A percentile compares a stretch with the other conserved stretches of the same genome.
These are phyloP conservation scores for Cryphonectria carpinicola DNA, from an alignment of 2,329 filamentous ascomycete species.

Conservation along the genomic window DNA sequence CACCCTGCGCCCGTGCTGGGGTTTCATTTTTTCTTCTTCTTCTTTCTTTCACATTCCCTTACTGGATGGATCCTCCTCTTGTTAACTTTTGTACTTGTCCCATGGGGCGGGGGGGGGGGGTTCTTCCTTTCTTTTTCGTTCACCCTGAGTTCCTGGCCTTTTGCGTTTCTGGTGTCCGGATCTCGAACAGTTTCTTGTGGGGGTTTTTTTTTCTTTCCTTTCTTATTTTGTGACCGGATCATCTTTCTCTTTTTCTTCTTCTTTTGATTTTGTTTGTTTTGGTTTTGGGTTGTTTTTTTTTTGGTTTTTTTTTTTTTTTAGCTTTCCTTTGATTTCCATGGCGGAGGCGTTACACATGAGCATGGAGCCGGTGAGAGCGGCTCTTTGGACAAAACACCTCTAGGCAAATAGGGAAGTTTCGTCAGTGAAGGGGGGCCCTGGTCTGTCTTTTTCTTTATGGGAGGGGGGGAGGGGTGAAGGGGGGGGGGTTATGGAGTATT, in stretches of 20 bases:
- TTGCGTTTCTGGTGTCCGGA: not conserved
- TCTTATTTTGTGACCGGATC: not conserved
- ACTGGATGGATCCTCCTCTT: not conserved
- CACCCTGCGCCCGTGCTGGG: not conserved
- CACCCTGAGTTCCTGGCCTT: not conserved
- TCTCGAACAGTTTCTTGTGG: not conserved
- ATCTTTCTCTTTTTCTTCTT: not conserved
- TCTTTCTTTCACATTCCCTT: not conserved
- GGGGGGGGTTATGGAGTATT: not conserved
- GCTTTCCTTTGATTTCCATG: not conserved
- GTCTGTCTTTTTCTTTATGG: not conserved
- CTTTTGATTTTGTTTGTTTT: not conserved
- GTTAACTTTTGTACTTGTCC: not conserved
- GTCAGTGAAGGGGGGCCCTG: not conserved
- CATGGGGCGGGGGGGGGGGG: too few species aligned
- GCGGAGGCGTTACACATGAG: constrained; percentile 19
- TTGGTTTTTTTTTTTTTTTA: not conserved
- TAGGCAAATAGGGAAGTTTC: not conserved
- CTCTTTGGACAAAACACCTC: not conserved
- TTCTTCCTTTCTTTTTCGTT: not conserved
- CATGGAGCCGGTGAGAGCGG: constrained; percentile 12
- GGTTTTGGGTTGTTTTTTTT: not conserved
- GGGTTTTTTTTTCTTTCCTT: too few species aligned
- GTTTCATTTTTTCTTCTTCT: not conserved
- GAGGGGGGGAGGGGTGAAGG: too few species aligned